phyloP scores from a whole-genome alignment of 495 filamentous ascomycete species.

The Bombardia bombarda region DNA sequence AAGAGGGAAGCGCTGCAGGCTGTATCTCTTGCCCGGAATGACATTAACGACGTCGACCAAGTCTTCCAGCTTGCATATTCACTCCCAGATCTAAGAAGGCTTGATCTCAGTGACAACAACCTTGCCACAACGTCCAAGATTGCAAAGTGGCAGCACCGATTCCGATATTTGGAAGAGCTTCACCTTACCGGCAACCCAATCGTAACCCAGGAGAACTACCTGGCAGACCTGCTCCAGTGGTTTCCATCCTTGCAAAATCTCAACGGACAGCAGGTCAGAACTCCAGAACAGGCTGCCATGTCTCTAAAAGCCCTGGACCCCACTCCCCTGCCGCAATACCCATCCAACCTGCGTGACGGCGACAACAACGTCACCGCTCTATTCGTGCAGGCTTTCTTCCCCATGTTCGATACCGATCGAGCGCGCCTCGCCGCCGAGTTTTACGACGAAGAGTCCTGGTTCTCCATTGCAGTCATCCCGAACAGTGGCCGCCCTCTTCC shows the following conservation, averaged over 20 bases:
- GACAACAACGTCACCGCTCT: constrained; percentile 58
- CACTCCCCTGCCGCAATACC: constrained; percentile 58
- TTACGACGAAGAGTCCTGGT: constrained; percentile 72
- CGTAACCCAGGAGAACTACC: constrained; percentile 51
- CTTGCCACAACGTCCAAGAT: constrained; percentile 60
- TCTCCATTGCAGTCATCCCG: constrained; percentile 68
- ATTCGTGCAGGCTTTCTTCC: constrained; percentile 69
- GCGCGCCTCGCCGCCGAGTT: constrained; percentile 50
- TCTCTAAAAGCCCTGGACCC: constrained; percentile 30
- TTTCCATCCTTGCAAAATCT: constrained; percentile 69
- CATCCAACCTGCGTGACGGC: constrained; percentile 68
- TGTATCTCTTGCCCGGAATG: constrained; percentile 70
- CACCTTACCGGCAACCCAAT: constrained; percentile 72
- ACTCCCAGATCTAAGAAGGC: constrained; percentile 73
- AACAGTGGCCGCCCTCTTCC: constrained; percentile 34
- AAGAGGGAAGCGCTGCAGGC: constrained; percentile 68
- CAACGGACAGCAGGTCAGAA: constrained; percentile 63
- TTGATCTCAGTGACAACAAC: constrained; percentile 77
- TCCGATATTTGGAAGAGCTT: constrained; percentile 68
- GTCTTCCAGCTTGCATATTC: constrained; percentile 66
- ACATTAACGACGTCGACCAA: constrained; percentile 56
- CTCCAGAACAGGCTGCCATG: constrained; percentile 54
- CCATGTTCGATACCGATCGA: constrained; percentile 67
- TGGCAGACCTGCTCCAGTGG: constrained; percentile 66
- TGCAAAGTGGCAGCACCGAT: constrained; percentile 70